These are phyloP conservation scores for Ophiostoma ips DNA, from an alignment of 2,329 filamentous ascomycete genomes.

Conservation along the genomic window DNA sequence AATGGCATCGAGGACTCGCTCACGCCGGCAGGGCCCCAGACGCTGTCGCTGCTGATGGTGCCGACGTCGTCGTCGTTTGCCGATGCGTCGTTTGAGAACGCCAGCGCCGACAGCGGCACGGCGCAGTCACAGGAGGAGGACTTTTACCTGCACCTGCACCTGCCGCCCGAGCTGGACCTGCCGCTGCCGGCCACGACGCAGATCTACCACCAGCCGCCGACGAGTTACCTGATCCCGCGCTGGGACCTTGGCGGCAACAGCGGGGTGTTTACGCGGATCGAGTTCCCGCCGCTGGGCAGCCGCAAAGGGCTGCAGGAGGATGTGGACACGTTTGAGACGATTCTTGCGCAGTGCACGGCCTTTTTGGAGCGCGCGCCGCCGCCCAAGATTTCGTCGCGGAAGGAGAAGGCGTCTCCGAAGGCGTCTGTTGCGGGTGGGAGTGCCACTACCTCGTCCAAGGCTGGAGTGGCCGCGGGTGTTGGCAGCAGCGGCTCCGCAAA, in stretches of 20 bases:
- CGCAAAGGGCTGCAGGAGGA: conserved; percentile 73
- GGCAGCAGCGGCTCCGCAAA: neutral
- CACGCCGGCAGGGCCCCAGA: conserved; percentile 77
- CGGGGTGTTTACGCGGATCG: conserved; percentile 83
- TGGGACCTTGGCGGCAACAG: conserved; percentile 85
- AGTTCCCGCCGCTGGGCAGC: conserved; percentile 65
- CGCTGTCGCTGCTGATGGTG: conserved; percentile 88
- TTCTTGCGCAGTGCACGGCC: conserved; percentile 86
- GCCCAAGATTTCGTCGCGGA: conserved; percentile 27
- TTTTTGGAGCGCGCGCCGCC: conserved; percentile 76
- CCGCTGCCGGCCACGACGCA: conserved; percentile 90
- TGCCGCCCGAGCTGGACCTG: conserved; percentile 87
- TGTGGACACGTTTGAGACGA: conserved; percentile 89
- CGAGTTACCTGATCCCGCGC: conserved; percentile 84
- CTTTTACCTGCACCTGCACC: conserved; percentile 91
- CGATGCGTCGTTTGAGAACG: conserved; percentile 33
- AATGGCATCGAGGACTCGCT: conserved; percentile 74
- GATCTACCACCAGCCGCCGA: conserved; percentile 89
- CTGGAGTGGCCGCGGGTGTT: neutral
- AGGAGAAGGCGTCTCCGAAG: conserved; percentile 11
- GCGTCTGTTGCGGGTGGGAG: neutral
- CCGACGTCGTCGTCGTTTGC: conserved; percentile 67
- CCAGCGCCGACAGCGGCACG: neutral
- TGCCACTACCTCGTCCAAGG: neutral
- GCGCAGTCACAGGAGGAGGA: conserved; percentile 52